Conservation (phyloP, 306 rosid genomes). For the Cicer arietinum region DNA sequence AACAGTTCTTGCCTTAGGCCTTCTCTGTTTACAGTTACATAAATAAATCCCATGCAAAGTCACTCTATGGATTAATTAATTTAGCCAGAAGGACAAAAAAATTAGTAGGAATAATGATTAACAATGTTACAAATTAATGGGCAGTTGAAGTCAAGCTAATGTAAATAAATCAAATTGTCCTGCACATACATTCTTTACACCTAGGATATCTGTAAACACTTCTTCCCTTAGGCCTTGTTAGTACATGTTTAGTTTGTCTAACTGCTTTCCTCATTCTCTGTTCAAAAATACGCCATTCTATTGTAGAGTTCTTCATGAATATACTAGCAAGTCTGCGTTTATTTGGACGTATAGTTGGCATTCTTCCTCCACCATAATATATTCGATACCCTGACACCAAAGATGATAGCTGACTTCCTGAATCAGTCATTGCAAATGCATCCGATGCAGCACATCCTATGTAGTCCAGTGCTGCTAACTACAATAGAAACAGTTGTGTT, state of each 20-base stretch:
- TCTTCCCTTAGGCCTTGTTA: constrained; percentile 88
- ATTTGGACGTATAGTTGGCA: constrained; percentile 96
- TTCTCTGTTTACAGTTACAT: constrained; percentile 45
- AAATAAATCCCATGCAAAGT: constrained; percentile 20
- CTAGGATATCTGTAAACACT: constrained; percentile 92
- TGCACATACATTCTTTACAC: constrained; percentile 94
- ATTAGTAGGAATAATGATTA: constrained; percentile 38
- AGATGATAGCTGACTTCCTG: constrained; percentile 96
- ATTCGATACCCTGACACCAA: constrained; percentile 87
- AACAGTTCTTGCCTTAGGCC: constrained; percentile 83
- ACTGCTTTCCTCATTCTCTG: constrained; percentile 94
- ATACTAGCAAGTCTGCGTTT: constrained; percentile 89
- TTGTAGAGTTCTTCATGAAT: constrained; percentile 73
- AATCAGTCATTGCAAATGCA: constrained; percentile 99
- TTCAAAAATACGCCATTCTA: constrained; percentile 94
- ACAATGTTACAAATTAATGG: constrained; percentile 44
- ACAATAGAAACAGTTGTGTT: constrained; percentile 39
- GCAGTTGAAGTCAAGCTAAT: constrained; percentile 27
- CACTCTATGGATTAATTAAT: constrained; percentile 14
- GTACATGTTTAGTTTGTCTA: constrained; percentile 94
- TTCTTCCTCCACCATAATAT: constrained; percentile 89
- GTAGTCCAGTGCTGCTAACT: constrained; percentile 97
- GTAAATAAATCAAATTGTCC: constrained; percentile 50
- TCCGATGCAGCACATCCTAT: constrained; percentile 91
- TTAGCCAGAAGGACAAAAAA: constrained; percentile 1